Evolutionary conservation across 179 eudicot species (phyloP).

Genomic region (Patellifolia procumbens): DNA sequence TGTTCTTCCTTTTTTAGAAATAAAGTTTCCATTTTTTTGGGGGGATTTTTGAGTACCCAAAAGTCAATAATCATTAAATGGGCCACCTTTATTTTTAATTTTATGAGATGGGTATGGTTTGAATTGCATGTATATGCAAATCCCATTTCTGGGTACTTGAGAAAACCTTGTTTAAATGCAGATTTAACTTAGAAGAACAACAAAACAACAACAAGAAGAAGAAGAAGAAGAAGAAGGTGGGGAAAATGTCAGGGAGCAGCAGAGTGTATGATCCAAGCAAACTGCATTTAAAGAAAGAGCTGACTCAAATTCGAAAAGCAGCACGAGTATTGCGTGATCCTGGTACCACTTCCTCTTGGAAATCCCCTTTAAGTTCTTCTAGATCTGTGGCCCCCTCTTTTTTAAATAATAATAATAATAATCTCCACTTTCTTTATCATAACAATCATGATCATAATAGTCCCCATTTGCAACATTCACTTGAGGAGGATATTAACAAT

Average conservation of each 20-base stretch:
- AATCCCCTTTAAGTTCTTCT: slow-evolving; percentile 70
- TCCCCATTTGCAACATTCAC: slow-evolving; percentile 3
- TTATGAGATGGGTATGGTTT: slow-evolving; percentile 30
- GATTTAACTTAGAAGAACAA: background rate
- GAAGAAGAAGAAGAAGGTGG: background rate
- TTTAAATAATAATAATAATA: slow-evolving; percentile 20
- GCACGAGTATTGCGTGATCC: slow-evolving; percentile 82
- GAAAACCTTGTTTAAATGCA: slow-evolving; percentile 18
- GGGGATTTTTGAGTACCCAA: background rate
- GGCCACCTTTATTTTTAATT: slow-evolving; percentile 17
- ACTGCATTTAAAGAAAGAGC: slow-evolving; percentile 86
- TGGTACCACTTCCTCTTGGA: slow-evolving; percentile 89
- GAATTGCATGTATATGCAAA: slow-evolving; percentile 28
- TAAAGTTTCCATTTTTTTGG: slow-evolving; percentile 19
- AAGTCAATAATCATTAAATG: slow-evolving; percentile 26
- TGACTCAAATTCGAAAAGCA: slow-evolving; percentile 87
- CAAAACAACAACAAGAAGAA: background rate
- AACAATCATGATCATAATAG: slow-evolving; percentile 21
- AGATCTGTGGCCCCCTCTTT: slow-evolving; percentile 52
- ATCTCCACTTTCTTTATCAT: slow-evolving; percentile 24
- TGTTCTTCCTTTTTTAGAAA: slow-evolving; percentile 36
- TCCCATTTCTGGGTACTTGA: slow-evolving; percentile 22
- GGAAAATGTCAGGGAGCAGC: slow-evolving; percentile 33
- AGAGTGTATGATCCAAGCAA: slow-evolving; percentile 75
- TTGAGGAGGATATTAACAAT: slow-evolving; percentile 13